A percentile compares a stretch with the other conserved stretches of the same genome.
These are phyloP conservation scores for Pyricularia pennisetigena DNA, from an alignment of 2,329 filamentous ascomycete species.

Conservation along the genomic window DNA sequence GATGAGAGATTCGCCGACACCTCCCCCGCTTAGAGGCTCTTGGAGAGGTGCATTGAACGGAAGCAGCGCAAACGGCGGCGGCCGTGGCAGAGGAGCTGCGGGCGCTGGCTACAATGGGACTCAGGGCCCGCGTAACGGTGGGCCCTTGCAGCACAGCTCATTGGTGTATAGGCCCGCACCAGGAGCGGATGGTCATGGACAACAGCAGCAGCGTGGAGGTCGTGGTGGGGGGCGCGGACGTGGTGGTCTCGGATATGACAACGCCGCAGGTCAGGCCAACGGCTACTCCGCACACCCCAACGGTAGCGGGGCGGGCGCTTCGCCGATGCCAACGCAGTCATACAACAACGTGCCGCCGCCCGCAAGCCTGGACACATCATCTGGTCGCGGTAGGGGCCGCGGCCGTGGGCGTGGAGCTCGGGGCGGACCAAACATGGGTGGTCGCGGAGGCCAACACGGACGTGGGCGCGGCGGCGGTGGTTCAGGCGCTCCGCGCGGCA, in stretches of 20 bases:
- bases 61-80: slow-evolving; percentile 24
- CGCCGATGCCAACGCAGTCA: slow-evolving; percentile 14
- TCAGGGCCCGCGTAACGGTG: slow-evolving; percentile 15
- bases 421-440: slow-evolving; percentile 24
- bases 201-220: slow-evolving; percentile 7
- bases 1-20: slow-evolving; percentile 45
- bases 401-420: slow-evolving; percentile 28
- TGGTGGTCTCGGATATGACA: slow-evolving; percentile 12
- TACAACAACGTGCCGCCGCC: slow-evolving; percentile 55
- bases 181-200: slow-evolving; percentile 12
- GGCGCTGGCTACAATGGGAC: slow-evolving; percentile 13
- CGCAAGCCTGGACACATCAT: slow-evolving; percentile 37
- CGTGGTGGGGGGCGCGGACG: slow-evolving; percentile 19
- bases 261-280: slow-evolving; percentile 5
- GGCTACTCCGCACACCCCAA: slow-evolving; percentile 11
- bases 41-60: slow-evolving; percentile 49
- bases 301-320: slow-evolving; percentile 2
- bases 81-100: slow-evolving; percentile 23
- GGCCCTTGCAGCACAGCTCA: slow-evolving; percentile 38
- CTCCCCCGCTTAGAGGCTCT: slow-evolving; percentile 42
- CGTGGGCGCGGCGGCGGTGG: slow-evolving; percentile 7
- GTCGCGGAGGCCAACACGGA: slow-evolving; percentile 9
- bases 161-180: slow-evolving; percentile 35
- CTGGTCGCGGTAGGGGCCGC: slow-evolving; percentile 28
- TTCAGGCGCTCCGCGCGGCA: slow-evolving; percentile 5